phyloP scores from a whole-genome alignment of 208 protist species.

The Balamuthia mandrillaris region DNA sequence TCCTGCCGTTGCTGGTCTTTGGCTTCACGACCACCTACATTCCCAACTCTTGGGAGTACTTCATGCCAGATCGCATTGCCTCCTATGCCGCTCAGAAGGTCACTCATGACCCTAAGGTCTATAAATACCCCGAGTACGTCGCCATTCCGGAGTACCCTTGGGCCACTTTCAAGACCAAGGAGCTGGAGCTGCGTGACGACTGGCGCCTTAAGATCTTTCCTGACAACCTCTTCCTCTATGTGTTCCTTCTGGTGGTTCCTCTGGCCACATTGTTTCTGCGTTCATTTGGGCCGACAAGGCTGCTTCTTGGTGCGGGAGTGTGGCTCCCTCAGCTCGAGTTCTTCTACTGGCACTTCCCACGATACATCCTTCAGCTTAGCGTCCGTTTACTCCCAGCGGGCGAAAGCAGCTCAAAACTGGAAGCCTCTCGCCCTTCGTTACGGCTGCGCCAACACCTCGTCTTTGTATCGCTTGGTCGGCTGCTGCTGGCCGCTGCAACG shows the following conservation, averaged over 20 bases:
- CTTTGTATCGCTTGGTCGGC: no score
- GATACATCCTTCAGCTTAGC: no score
- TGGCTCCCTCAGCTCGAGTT: no score
- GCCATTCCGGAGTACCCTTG: slow-evolving; percentile 63
- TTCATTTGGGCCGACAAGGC: no score
- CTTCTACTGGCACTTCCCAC: no score
- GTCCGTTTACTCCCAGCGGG: no score
- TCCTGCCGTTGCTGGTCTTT: slow-evolving; percentile 26
- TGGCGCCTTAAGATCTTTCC: slow-evolving; percentile 71
- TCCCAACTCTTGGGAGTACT: slow-evolving; percentile 62
- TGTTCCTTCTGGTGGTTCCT: slow-evolving; percentile 55
- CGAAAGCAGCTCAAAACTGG: no score
- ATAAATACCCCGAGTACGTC: background rate
- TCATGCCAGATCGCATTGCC: slow-evolving; percentile 50
- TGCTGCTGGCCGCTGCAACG: no score
- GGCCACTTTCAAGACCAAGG: slow-evolving; percentile 60
- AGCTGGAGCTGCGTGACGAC: slow-evolving; percentile 47
- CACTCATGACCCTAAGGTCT: background rate
- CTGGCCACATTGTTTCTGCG: slow-evolving; percentile 53
- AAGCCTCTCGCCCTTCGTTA: no score
- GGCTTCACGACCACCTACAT: slow-evolving; percentile 64
- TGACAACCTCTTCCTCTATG: slow-evolving; percentile 73
- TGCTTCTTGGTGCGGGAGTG: no score
- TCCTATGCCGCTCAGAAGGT: slow-evolving; percentile 26
- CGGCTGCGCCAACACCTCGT: no score